These are phyloP conservation scores for Verticillium klebahnii DNA, from an alignment of 2,329 filamentous ascomycete species.

Conservation along the genomic window DNA sequence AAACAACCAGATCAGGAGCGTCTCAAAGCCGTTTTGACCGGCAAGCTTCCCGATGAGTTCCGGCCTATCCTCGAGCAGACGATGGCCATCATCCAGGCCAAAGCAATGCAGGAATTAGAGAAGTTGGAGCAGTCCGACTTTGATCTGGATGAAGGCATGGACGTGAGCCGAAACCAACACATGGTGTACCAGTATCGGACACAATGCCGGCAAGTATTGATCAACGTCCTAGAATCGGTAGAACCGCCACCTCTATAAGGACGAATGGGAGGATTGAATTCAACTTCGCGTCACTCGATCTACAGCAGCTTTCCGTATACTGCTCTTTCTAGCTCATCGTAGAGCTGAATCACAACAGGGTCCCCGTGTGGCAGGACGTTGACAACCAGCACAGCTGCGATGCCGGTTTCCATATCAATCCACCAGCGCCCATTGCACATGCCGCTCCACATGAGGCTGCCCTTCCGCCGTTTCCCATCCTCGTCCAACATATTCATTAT, in stretches of 20 bases:
- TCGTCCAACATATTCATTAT: constrained; percentile 33
- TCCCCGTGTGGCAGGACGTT: constrained; percentile 34
- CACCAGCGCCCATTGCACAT: constrained; percentile 37
- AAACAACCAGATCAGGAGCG: constrained; percentile 6
- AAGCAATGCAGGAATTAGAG: constrained; percentile 37
- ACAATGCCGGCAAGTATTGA: constrained; percentile 43
- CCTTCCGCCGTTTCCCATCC: constrained; percentile 32
- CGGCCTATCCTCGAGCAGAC: constrained; percentile 26
- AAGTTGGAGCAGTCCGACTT: constrained; percentile 41
- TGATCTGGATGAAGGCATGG: constrained; percentile 34
- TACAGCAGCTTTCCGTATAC: constrained; percentile 27
- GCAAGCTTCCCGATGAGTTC: constrained; percentile 12
- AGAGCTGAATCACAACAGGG: constrained; percentile 26
- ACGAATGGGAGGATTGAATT: background rate
- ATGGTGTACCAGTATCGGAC: constrained; percentile 44
- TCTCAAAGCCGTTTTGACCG: constrained; percentile 6
- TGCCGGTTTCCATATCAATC: constrained; percentile 31
- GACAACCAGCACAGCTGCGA: constrained; percentile 33
- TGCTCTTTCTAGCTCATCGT: constrained; percentile 32
- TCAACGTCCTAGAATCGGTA: constrained; percentile 37
- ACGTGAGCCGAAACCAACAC: constrained; percentile 39
- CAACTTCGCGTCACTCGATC: background rate
- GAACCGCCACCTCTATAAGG: constrained; percentile 8
- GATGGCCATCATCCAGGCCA: constrained; percentile 36
- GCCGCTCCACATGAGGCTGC: constrained; percentile 40